Evolutionary conservation across 306 rosid species (phyloP).

Genomic region (Quercus engelmannii): DNA sequence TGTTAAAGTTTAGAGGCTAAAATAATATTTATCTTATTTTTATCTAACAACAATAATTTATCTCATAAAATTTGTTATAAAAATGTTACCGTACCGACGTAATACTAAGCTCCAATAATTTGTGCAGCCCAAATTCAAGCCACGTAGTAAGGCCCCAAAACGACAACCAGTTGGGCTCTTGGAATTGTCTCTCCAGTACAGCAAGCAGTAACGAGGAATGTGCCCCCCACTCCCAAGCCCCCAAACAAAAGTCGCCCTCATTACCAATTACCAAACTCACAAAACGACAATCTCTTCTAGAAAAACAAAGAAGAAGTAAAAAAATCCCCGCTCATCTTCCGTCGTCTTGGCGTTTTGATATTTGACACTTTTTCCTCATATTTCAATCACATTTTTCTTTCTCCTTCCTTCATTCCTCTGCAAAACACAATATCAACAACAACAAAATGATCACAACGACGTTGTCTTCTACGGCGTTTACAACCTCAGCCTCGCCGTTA

Average conservation of each 20-base stretch:
- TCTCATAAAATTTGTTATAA: rapidly evolving
- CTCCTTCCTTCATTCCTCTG: neutral
- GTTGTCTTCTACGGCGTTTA: conserved; percentile 29
- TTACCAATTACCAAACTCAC: neutral
- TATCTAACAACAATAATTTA: too few relatives aligned
- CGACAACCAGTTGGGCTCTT: too few relatives aligned
- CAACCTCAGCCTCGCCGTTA: conserved; percentile 24
- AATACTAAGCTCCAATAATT: too few relatives aligned
- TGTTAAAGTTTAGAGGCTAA: rapidly evolving
- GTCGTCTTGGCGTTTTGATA: neutral
- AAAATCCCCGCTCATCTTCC: too few relatives aligned
- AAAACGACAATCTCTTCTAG: neutral
- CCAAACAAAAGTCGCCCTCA: too few relatives aligned
- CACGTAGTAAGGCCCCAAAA: too few relatives aligned
- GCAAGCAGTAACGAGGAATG: too few relatives aligned
- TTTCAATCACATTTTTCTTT: neutral
- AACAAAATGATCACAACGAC: conserved; percentile 31
- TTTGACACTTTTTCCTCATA: neutral
- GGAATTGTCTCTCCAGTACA: too few relatives aligned
- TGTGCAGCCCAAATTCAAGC: too few relatives aligned
- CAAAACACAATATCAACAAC: neutral
- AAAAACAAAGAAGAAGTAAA: neutral
- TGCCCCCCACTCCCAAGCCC: too few relatives aligned
- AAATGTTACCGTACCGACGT: rapidly evolving
- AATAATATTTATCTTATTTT: too few relatives aligned